Evolutionary conservation across 2,329 filamentous ascomycete species (phyloP), one percentile per base, ranked within the genome.

Genomic region (Lojkania enalia): DNA sequence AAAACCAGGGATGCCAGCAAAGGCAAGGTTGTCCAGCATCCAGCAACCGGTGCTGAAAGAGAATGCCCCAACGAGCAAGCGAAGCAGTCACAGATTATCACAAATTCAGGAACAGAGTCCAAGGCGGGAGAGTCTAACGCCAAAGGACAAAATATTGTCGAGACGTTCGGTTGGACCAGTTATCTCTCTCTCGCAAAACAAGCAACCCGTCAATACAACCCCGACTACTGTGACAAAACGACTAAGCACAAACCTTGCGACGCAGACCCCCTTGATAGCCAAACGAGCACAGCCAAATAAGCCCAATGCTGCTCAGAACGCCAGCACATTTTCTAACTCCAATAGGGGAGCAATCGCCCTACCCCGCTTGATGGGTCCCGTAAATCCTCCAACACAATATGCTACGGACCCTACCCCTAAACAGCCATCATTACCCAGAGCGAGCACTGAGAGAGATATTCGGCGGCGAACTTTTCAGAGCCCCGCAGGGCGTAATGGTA

Each of bases 381-480:
- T 52, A 13, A 52, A 46, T 33, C 51, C 58, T 30, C 42, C 49
- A 9, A 57, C 52, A 20, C 51, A 52, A 12, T 44, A 46, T 3
- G 41, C 46, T 12, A 9, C 20, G 2, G 32, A 43, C 9, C 29
- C 36, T 5, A 40, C 44, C 15, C 9, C 35, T 25, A 9, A 31
- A 11, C 42, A 35, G 20, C 38, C 48, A 33, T n/a, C 40, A 7
- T 37, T 59, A 5, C 48, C 54, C n/a, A 47, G 44, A 13, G 35
- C 49, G 2, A 51, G 33, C 32, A 57, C 48, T 11, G 54, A 61
- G 0, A 57, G 45, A 2, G 52, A 60, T 5, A 15, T 51, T 27
- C 52, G 49, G n/a, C 58, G 48, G 36, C 54, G 54, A 15, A 58
- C 53, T 2, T 31, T 61, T 11, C 47, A 51, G 12, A 58, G 57